Evolutionary conservation across 2,329 filamentous ascomycete genomes (phyloP).

Genomic region (Corinectria fuckeliana): DNA sequence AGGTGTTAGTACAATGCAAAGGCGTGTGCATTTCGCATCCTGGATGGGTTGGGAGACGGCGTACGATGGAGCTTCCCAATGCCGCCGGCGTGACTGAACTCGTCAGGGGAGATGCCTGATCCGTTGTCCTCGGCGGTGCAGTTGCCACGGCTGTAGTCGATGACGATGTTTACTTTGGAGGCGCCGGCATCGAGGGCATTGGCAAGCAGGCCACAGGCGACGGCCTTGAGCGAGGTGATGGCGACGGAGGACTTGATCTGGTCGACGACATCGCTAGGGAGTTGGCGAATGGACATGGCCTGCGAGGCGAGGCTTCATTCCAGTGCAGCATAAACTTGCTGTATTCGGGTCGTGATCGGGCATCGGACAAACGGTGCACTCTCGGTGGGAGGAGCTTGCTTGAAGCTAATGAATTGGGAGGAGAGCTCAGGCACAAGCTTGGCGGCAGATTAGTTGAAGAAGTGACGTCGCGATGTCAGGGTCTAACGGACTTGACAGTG

Average conservation of each 20-base stretch:
- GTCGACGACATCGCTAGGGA: conserved; percentile 74
- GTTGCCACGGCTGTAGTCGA: conserved; percentile 78
- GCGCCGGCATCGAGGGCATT: conserved; percentile 87
- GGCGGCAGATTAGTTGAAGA: conserved; percentile 28
- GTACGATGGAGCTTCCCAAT: conserved; percentile 76
- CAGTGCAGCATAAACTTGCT: background rate
- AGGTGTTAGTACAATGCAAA: conserved; percentile 8
- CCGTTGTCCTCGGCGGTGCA: conserved; percentile 89
- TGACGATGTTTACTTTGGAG: conserved; percentile 68
- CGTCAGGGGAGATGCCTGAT: conserved; percentile 72
- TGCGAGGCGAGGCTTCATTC: background rate
- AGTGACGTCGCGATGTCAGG: conserved; percentile 30
- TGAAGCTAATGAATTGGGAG: background rate
- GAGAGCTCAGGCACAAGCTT: background rate
- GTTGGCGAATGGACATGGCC: conserved; percentile 68
- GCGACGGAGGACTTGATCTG: conserved; percentile 86
- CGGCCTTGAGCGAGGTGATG: conserved; percentile 76
- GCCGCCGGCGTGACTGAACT: conserved; percentile 75
- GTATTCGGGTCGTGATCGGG: background rate
- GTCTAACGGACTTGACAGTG: conserved; percentile 15
- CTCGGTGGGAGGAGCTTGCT: background rate
- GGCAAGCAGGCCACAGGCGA: conserved; percentile 74
- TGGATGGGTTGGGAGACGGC: conserved; percentile 38
- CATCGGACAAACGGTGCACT: background rate
- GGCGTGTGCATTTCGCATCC: background rate